phyloP scores from a whole-genome alignment of 805 yeast genomes.

The Wickerhamomyces silvicola region DNA sequence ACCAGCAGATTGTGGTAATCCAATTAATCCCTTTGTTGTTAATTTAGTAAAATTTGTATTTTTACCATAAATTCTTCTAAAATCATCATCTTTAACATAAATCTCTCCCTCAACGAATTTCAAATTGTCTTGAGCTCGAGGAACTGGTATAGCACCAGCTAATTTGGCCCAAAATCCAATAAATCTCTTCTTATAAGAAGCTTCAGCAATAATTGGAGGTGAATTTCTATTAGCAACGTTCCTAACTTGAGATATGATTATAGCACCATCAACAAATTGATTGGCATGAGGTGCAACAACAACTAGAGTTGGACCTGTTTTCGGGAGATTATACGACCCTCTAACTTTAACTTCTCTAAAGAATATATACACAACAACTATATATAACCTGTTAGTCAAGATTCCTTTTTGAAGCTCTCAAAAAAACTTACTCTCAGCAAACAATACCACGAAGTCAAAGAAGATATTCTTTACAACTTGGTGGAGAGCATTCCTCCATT shows the following conservation, averaged over 20 bases:
- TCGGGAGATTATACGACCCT: slow-evolving; percentile 60
- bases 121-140: slow-evolving; percentile 83
- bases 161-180: slow-evolving; percentile 72
- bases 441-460: slow-evolving; percentile 15
- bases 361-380: slow-evolving; percentile 33
- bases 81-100: slow-evolving; percentile 41
- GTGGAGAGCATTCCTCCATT: background rate
- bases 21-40: slow-evolving; percentile 55
- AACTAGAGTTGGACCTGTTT: slow-evolving; percentile 60
- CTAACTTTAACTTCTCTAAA: slow-evolving; percentile 70
- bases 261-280: slow-evolving; percentile 78
- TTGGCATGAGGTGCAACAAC: slow-evolving; percentile 85
- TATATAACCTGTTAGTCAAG: background rate
- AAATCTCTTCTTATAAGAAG: slow-evolving; percentile 53
- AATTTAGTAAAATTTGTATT: slow-evolving; percentile 59
- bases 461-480: slow-evolving; percentile 9
- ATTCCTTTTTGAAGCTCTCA: too few relatives aligned
- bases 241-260: slow-evolving; percentile 73
- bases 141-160: slow-evolving; percentile 81
- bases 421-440: slow-evolving; percentile 9
- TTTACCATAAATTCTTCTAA: slow-evolving; percentile 53
- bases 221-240: slow-evolving; percentile 56
- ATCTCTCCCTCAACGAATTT: slow-evolving; percentile 62
- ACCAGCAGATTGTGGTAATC: slow-evolving; percentile 75
- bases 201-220: slow-evolving; percentile 78